A percentile compares a stretch with the other conserved stretches of the same genome.
These are phyloP conservation scores for Schizonepeta tenuifolia DNA, from an alignment of 257 asterid genomes.

Conservation along the genomic window DNA sequence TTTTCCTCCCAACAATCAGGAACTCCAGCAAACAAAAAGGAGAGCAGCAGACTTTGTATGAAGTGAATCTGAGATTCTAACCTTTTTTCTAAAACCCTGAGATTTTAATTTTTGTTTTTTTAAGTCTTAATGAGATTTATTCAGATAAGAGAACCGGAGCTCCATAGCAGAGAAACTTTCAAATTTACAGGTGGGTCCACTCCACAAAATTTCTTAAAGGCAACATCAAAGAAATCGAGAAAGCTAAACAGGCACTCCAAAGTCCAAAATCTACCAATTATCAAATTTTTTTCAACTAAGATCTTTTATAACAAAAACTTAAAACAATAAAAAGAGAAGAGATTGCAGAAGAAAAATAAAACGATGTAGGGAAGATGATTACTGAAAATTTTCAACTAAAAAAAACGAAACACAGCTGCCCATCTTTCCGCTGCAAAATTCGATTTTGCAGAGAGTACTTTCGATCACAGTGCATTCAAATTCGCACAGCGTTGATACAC, in stretches of 20 bases:
- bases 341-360: neutral
- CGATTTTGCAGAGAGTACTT: constrained; percentile 54
- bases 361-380: constrained; percentile 58
- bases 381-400: constrained; percentile 50
- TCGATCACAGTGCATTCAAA: constrained; percentile 53
- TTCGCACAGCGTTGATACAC: constrained; percentile 56
- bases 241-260: too few relatives aligned
- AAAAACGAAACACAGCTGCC: constrained; percentile 58
- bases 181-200: constrained; percentile 34
- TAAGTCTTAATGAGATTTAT: neutral
- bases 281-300: too few relatives aligned
- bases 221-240: neutral
- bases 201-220: neutral
- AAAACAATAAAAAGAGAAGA: neutral
- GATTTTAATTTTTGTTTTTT: neutral
- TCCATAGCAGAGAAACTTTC: constrained; percentile 20
- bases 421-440: constrained; percentile 43
- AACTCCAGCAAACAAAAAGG: constrained; percentile 13
- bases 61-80: constrained; percentile 34
- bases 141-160: neutral
- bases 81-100: neutral
- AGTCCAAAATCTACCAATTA: too few relatives aligned
- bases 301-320: neutral
- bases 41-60: neutral
- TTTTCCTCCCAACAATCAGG: constrained; percentile 23